Evolutionary conservation across 2,329 filamentous ascomycete species (phyloP).

Genomic region (Trichoderma sp.): DNA sequence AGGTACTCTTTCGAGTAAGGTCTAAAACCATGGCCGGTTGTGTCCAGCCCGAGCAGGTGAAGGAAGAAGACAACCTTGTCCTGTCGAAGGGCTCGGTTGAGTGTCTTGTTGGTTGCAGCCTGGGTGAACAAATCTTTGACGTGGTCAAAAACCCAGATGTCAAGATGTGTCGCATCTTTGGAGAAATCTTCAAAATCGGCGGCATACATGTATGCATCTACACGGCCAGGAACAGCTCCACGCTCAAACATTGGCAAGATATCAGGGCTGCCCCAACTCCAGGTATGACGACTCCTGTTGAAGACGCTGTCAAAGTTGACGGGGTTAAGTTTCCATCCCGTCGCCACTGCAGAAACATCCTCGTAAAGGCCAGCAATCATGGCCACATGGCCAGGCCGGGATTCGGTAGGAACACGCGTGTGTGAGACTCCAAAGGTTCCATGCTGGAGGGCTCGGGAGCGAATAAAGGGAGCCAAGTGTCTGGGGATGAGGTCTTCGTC

Average conservation of each 20-base stretch:
- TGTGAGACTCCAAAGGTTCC: slow-evolving; percentile 97
- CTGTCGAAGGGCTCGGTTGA: slow-evolving; percentile 69
- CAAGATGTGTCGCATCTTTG: slow-evolving; percentile 73
- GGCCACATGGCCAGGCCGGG: slow-evolving; percentile 91
- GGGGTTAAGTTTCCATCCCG: slow-evolving; percentile 97
- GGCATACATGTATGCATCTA: slow-evolving; percentile 83
- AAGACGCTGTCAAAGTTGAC: slow-evolving; percentile 99
- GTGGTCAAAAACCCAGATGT: slow-evolving; percentile 93
- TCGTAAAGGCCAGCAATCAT: slow-evolving; percentile 96
- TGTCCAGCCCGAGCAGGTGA: slow-evolving; percentile 89
- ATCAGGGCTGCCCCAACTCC: slow-evolving; percentile 98
- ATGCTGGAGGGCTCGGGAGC: slow-evolving; percentile 80
- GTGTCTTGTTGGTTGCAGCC: slow-evolving; percentile 72
- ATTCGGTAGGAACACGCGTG: slow-evolving; percentile 94
- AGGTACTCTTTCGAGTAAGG: slow-evolving; percentile 96
- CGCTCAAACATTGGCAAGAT: slow-evolving; percentile 96
- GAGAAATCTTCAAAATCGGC: slow-evolving; percentile 89
- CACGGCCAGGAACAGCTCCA: slow-evolving; percentile 81
- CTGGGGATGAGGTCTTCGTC: slow-evolving; percentile 67
- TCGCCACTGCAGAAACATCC: slow-evolving; percentile 95
- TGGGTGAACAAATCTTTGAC: slow-evolving; percentile 83
- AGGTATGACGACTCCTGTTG: slow-evolving; percentile 93
- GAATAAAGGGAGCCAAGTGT: slow-evolving; percentile 85
- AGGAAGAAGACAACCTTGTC: slow-evolving; percentile 94
- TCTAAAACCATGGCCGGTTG: slow-evolving; percentile 77